phyloP scores from a whole-genome alignment of 2,329 filamentous ascomycete genomes.

The Pseudogymnoascus sp. region DNA sequence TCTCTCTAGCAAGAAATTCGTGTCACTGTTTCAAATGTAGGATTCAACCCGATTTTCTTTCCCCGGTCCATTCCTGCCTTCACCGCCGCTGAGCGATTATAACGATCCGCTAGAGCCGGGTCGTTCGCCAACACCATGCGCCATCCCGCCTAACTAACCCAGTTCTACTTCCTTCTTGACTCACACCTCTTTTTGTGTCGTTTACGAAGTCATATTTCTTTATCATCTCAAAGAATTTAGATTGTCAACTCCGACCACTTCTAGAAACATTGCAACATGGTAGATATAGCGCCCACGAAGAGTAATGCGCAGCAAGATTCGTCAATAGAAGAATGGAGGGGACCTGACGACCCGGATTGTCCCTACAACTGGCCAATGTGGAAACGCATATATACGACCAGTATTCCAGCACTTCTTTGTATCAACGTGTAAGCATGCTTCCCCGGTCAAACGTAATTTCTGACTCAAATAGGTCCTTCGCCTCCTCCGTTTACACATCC shows the following conservation, averaged over 20 bases:
- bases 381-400: slow-evolving; percentile 34
- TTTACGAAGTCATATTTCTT: neutral
- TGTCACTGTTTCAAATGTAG: no score
- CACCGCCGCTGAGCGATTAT: no score
- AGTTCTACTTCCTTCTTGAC: slow-evolving; percentile 14
- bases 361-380: slow-evolving; percentile 42
- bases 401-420: slow-evolving; percentile 32
- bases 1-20: no score
- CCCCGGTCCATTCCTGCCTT: no score
- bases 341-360: slow-evolving; percentile 12
- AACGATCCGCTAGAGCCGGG: neutral
- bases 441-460: neutral
- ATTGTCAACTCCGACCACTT: no score
- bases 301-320: slow-evolving; percentile 23
- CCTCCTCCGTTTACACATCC: slow-evolving; percentile 45
- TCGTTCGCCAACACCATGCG: neutral
- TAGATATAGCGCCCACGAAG: neutral
- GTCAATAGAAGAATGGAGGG: slow-evolving; percentile 10
- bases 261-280: neutral
- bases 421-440: slow-evolving; percentile 20
- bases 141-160: neutral
- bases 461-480: slow-evolving; percentile 37
- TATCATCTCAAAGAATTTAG: neutral
- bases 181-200: slow-evolving; percentile 18
- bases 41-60: no score